These are phyloP conservation scores for Phyllosticta paracitricarpa DNA, from an alignment of 2,329 filamentous ascomycete species.

Conservation along the genomic window DNA sequence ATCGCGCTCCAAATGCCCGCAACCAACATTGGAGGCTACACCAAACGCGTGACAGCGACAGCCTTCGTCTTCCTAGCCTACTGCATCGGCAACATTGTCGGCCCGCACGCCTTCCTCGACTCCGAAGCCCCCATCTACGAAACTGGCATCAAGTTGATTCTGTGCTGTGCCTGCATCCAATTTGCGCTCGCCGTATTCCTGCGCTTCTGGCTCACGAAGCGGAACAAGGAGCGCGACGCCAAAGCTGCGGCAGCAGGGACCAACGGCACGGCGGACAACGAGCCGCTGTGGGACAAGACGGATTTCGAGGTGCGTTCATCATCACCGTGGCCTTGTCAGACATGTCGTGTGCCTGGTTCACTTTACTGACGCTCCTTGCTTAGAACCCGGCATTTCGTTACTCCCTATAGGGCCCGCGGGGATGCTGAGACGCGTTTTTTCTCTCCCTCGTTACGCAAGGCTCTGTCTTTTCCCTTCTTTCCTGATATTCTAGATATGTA, in stretches of 20 bases:
- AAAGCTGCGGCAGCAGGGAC: neutral
- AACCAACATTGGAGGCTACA: slow-evolving; percentile 39
- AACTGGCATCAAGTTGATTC: slow-evolving; percentile 43
- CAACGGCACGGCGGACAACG: neutral
- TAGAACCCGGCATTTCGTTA: slow-evolving; percentile 8
- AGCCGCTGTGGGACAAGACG: slow-evolving; percentile 3
- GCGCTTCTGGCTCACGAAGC: slow-evolving; percentile 26
- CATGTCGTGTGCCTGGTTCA: neutral
- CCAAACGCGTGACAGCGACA: slow-evolving; percentile 37
- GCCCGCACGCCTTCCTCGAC: slow-evolving; percentile 37
- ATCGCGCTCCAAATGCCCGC: slow-evolving; percentile 45
- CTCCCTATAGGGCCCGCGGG: neutral
- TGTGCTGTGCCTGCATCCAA: slow-evolving; percentile 37
- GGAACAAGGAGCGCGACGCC: slow-evolving; percentile 31
- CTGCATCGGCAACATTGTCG: slow-evolving; percentile 39
- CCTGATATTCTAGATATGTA: neutral
- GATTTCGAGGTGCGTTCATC: slow-evolving; percentile 7
- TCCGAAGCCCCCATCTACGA: slow-evolving; percentile 39
- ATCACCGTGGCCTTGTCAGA: neutral
- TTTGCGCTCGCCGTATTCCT: slow-evolving; percentile 28
- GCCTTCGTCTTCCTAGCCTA: slow-evolving; percentile 39
- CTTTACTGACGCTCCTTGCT: neutral
- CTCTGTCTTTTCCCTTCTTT: neutral
- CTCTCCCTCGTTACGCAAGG: neutral
- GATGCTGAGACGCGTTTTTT: neutral